A percentile compares a stretch with the other conserved stretches of the same genome.
These are phyloP conservation scores for Tetrahymena thermophila DNA, from an alignment of 73 alveolate species.

Conservation along the genomic window DNA sequence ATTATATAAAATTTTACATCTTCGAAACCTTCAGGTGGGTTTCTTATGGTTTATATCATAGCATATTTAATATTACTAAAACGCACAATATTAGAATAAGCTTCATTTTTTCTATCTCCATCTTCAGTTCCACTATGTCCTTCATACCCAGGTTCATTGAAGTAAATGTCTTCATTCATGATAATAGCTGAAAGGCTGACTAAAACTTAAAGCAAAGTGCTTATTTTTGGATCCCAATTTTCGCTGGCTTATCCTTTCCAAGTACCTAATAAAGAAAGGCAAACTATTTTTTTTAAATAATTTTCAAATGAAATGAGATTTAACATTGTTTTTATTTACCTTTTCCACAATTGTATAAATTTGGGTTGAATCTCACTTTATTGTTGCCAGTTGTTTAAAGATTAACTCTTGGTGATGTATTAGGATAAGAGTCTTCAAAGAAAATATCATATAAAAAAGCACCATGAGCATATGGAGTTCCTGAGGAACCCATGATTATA, in stretches of 20 bases:
- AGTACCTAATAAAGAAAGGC: conserved; percentile 90
- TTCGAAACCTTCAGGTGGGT: conserved; percentile 93
- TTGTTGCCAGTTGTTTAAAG: conserved; percentile 92
- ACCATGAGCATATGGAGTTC: conserved; percentile 98
- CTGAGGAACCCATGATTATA: conserved; percentile 88
- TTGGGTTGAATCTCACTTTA: conserved; percentile 91
- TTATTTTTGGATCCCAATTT: conserved; percentile 95
- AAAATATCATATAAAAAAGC: conserved; percentile 89
- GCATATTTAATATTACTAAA: conserved; percentile 92
- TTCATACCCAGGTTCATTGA: conserved; percentile 98
- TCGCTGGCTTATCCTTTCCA: conserved; percentile 98
- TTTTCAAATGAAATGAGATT: background rate
- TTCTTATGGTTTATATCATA: conserved; percentile 84
- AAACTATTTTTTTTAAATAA: conserved; percentile 42
- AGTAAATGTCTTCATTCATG: conserved; percentile 93
- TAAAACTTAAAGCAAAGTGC: conserved; percentile 90
- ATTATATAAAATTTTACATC: conserved; percentile 28
- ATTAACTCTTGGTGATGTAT: conserved; percentile 88
- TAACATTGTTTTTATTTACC: background rate
- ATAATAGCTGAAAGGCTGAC: conserved; percentile 88
- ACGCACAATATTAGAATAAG: conserved; percentile 90
- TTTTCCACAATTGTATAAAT: conserved; percentile 91
- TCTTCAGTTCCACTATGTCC: conserved; percentile 89
- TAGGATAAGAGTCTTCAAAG: conserved; percentile 88
- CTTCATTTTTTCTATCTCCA: conserved; percentile 93